These are phyloP conservation scores for Porphyrellus sp. DNA, from an alignment of 1,284 basidiomycete species.

Conservation along the genomic window DNA sequence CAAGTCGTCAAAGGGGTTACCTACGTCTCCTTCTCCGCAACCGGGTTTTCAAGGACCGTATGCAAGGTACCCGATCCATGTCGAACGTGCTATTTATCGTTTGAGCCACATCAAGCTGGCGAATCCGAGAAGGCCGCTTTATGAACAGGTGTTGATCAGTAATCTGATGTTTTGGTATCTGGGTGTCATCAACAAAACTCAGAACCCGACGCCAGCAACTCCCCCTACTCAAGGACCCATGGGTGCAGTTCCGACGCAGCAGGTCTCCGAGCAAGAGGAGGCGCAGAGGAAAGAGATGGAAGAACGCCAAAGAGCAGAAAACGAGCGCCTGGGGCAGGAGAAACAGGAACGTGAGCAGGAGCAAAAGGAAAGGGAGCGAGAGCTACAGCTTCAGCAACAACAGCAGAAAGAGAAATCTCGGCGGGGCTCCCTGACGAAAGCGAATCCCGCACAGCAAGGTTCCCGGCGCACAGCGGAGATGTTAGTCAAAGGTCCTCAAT, in stretches of 20 bases:
- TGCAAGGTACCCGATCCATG: slow-evolving; percentile 93
- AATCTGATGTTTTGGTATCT: slow-evolving; percentile 99
- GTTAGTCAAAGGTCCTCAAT: slow-evolving; percentile 84
- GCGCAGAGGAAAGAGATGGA: slow-evolving; percentile 45
- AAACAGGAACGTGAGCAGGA: slow-evolving; percentile 43
- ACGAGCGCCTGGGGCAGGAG: slow-evolving; percentile 44
- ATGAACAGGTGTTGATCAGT: slow-evolving; percentile 98
- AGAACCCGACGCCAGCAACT: slow-evolving; percentile 41
- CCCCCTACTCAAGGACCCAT: slow-evolving; percentile 26
- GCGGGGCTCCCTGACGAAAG: slow-evolving; percentile 55
- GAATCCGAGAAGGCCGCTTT: slow-evolving; percentile 91
- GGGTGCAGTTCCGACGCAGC: slow-evolving; percentile 13
- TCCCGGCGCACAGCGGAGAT: slow-evolving; percentile 76
- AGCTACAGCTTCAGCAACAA: slow-evolving; percentile 39
- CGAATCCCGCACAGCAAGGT: slow-evolving; percentile 40
- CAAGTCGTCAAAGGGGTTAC: slow-evolving; percentile 68
- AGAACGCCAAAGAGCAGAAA: slow-evolving; percentile 45
- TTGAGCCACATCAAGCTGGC: slow-evolving; percentile 98
- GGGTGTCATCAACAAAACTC: slow-evolving; percentile 91
- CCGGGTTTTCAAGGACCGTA: slow-evolving; percentile 60
- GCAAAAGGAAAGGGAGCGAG: slow-evolving; percentile 43
- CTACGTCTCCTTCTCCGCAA: slow-evolving; percentile 59
- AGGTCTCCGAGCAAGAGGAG: slow-evolving; percentile 30
- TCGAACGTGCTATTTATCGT: slow-evolving; percentile 96
- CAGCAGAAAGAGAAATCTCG: slow-evolving; percentile 57